phyloP scores from a whole-genome alignment of 2,329 filamentous ascomycete species.

The Aureobasidium sp. region DNA sequence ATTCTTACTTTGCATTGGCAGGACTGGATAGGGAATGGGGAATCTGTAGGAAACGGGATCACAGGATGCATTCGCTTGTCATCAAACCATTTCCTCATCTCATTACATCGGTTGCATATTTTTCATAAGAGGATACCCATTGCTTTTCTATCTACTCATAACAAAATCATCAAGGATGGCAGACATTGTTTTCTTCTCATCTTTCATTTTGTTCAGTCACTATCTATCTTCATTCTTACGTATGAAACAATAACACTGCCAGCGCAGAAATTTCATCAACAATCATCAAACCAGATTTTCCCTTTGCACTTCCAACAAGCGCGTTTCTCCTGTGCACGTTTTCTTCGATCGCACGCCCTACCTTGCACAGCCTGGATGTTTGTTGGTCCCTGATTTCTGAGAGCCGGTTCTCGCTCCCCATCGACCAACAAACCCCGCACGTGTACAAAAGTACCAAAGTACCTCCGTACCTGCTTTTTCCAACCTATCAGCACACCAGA shows the following conservation, averaged over 20 bases:
- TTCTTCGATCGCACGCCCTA: background rate
- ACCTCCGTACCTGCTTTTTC: background rate
- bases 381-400: background rate
- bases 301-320: background rate
- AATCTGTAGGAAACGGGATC: constrained; percentile 2
- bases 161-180: background rate
- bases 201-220: background rate
- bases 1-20: background rate
- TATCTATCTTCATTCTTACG: background rate
- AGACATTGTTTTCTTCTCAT: background rate
- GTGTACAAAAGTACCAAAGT: background rate
- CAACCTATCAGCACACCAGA: background rate
- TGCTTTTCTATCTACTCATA: background rate
- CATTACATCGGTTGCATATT: constrained; percentile 11
- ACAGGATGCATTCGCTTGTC: constrained; percentile 15
- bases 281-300: background rate
- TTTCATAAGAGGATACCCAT: constrained; percentile 13
- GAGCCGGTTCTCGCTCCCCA: background rate
- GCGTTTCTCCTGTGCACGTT: background rate
- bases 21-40: background rate
- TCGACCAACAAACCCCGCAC: constrained; percentile 11
- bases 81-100: constrained; percentile 1
- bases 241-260: background rate
- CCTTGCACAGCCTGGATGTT: background rate
- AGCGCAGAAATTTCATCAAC: background rate